A percentile compares a stretch with the other conserved stretches of the same genome.
Conservation (phyloP, 2,329 filamentous ascomycete species). For the Emericellopsis atlantica region DNA sequence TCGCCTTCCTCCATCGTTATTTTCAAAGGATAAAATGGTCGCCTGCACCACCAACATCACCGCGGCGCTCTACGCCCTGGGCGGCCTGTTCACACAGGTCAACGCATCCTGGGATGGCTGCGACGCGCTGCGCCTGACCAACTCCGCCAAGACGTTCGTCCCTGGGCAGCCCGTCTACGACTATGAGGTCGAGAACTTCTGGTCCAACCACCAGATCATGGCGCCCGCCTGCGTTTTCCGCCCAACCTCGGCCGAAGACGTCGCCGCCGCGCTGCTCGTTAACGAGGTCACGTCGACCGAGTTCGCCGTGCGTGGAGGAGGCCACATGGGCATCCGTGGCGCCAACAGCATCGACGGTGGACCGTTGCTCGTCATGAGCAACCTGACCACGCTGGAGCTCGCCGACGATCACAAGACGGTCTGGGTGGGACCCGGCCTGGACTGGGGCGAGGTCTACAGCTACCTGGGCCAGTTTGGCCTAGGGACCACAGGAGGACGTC, state of each 20-base stretch:
- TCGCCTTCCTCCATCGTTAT: no score
- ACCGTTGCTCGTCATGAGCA: not conserved
- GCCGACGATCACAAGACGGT: not conserved
- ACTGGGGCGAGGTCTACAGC: conserved; percentile 22
- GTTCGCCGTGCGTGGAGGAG: not conserved
- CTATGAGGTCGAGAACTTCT: no score
- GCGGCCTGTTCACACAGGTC: no score
- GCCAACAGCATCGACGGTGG: conserved; percentile 1
- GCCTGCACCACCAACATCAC: no score
- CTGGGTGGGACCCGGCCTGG: conserved; percentile 21
- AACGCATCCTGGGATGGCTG: no score
- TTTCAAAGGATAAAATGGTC: no score
- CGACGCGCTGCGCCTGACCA: no score
- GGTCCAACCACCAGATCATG: no score
- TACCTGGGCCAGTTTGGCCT: conserved; percentile 17
- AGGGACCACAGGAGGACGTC: conserved; percentile 28
- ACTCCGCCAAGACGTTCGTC: no score
- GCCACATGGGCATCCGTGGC: not conserved
- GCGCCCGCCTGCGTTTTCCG: not conserved
- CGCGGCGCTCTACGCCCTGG: no score
- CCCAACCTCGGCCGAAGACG: not conserved
- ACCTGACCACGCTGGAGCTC: not conserved
- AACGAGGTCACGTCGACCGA: not conserved
- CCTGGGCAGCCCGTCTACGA: no score
- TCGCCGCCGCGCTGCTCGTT: not conserved